Base-by-base conservation (phyloP, 371 early-diverging fungal genomes). In the Batkoa obscura region DNA sequence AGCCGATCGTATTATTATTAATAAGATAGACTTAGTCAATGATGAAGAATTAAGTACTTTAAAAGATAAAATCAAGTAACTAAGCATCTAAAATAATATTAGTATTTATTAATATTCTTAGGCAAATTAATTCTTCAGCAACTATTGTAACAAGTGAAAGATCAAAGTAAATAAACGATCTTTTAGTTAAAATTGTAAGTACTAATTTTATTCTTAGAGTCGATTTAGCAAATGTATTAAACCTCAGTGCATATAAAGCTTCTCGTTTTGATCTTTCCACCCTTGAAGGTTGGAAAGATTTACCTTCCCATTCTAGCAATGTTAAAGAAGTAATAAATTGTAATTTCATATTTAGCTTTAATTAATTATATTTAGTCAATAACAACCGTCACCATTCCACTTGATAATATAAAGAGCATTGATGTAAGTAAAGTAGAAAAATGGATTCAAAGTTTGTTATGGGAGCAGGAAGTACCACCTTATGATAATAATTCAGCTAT, bases 1-100 rank as follows among this genome's bases (percentile, higher is more conserved):
- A 68, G 90, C 94, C 5, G 97, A 97, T 64, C 82, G 90, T 30
- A 79, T 97, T 15, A 69, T 97, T 6, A 64, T 97, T 55, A 97
- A 97, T 74, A 97, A 97, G 65, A 74, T 73, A n/a, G 97, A 97
- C 61, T 64, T 94, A 17, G 73, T 92, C 1, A 58, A 59, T 0
- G 64, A 68, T 10, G 45, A 65, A 4, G 72, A 75, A 35, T 47
- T 81, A 30, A 59, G 62, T 31, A 55, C 61, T 1, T 59, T 86
- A n/a, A 72, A 82, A 58, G 54, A 57, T 4, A 72, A 73, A 38
- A 66, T 85, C 45, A 74, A 59, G 71, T 78, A 60, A 23, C 23
- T 23, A 43, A 37, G 34, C 17, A n/a, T 49, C 37, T n/a, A 2
- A 8, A 49, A 30, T 58, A 39, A 55, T 56, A 30, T 63, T 60